Base-by-base conservation (phyloP, 2,329 filamentous ascomycete genomes). In the Phoma sp. region DNA sequence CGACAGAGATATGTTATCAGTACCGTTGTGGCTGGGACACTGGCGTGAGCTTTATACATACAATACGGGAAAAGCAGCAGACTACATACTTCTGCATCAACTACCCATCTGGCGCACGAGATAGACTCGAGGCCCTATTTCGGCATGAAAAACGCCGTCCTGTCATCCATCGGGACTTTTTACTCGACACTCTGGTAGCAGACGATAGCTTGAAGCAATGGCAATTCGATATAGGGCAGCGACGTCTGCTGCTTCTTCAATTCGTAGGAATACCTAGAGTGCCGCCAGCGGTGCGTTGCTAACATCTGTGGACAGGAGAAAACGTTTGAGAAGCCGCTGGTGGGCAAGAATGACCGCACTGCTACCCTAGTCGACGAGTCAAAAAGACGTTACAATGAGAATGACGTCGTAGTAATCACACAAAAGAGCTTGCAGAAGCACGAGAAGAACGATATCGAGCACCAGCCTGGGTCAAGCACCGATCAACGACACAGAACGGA, bases 1-100 rank as follows among this genome's bases (percentile, higher is more conserved):
- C 12, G 6, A 12, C 41, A 64, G 65, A 64, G 25, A 29, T 60
- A 6, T 61, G 53, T 37, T 70, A 70, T 24, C 64, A 64, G 10
- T 64, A 66, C 29, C 25, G 50, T 2, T 63, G 59, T 32, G 67
- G 67, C 13, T 70, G 62, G 64, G 57, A 64, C 25, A 59, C 51
- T 5, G 61, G 59, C 15, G 49, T 61, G 10, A 50, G 55, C 25
- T 68, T 62, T 51, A 64, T 57, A 12, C 63, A 70, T 19, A 50
- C 56, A n/a, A 40, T 59, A 7, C 57, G 65, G 12, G 59, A 55
- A 2, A 49, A 45, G 37, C 35, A 15, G 47, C 53, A 5, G 4
- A 46, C n/a, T 17, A 52, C 35, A 2, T 52, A 46, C 22, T 52
- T 52, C 6, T 52, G 49, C 43, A 46, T 52, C 36, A 52, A 52